Conservation (phyloP, 768 basidiomycete species). For the Hysterangium stoloniferum region DNA sequence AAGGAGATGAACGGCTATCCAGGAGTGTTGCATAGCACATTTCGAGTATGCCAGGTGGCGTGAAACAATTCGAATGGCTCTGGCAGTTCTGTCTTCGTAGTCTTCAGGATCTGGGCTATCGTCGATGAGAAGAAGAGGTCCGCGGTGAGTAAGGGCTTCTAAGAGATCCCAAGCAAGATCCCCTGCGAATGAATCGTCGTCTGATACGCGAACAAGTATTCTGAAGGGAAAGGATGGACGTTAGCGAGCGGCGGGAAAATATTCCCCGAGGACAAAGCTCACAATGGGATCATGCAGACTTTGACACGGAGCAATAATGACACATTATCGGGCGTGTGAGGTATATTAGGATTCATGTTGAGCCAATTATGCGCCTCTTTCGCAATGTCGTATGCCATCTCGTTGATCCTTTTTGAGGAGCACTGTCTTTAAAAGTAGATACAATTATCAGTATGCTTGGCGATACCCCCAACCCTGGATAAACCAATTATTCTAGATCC, state of each 20-base stretch:
- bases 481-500: not conserved
- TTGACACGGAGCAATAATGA: not conserved
- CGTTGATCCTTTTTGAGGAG: not conserved
- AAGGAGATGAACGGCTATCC: not conserved
- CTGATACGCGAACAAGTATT: not conserved
- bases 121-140: not conserved
- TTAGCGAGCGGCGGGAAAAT: not conserved
- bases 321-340: not conserved
- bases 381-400: not conserved
- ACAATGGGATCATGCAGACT: conserved; percentile 3
- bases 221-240: not conserved
- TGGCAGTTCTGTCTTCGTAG: not conserved
- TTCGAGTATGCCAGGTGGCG: not conserved
- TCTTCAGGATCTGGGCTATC: not conserved
- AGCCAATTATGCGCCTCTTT: not conserved
- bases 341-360: not conserved
- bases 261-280: not conserved
- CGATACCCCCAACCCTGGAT: not conserved
- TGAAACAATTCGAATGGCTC: not conserved
- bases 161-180: not conserved
- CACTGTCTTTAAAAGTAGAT: not conserved
- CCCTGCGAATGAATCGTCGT: not conserved
- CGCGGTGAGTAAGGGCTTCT: not conserved
- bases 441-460: not conserved
- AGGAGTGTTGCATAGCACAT: conserved; percentile 2